A percentile compares a stretch with the other conserved stretches of the same genome.
Conservation (phyloP, 495 filamentous ascomycete species). For the Aspergillus nidulans region DNA sequence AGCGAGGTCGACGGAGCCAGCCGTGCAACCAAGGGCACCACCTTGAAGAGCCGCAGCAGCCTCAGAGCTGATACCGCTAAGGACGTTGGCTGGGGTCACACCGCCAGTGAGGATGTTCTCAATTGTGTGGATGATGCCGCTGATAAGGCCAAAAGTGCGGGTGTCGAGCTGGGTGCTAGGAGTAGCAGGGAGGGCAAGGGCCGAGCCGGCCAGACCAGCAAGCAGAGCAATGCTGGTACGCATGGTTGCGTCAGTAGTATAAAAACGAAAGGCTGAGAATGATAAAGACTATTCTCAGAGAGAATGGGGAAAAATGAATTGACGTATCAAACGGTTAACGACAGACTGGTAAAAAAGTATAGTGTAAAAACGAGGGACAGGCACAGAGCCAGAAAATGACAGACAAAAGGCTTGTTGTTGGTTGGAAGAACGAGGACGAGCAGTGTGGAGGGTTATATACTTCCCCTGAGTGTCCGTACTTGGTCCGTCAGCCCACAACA, state of each 20-base stretch:
- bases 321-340: constrained; percentile 26
- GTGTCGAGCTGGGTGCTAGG: constrained; percentile 26
- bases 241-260: constrained; percentile 24
- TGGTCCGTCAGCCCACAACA: constrained; percentile 7
- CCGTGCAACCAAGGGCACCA: constrained; percentile 37
- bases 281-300: constrained; percentile 9
- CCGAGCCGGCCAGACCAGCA: constrained; percentile 35
- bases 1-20: constrained; percentile 24
- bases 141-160: constrained; percentile 24
- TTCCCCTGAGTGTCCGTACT: constrained; percentile 29
- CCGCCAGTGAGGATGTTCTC: constrained; percentile 27
- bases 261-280: constrained; percentile 13
- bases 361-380: constrained; percentile 22
- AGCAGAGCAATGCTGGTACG: constrained; percentile 36
- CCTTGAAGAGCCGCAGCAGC: constrained; percentile 39
- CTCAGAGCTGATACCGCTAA: constrained; percentile 31
- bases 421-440: constrained; percentile 20
- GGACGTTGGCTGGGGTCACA: constrained; percentile 17
- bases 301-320: constrained; percentile 18
- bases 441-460: constrained; percentile 38
- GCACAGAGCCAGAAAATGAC: constrained; percentile 22
- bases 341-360: constrained; percentile 32
- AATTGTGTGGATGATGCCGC: constrained; percentile 7
- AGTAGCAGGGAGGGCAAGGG: constrained; percentile 31
- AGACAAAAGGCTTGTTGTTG: constrained; percentile 21